A percentile compares a stretch with the other conserved stretches of the same genome.
Evolutionary conservation across 192 early-diverging fungal genomes (phyloP).

Genomic region (Umbelopsis sp.): DNA sequence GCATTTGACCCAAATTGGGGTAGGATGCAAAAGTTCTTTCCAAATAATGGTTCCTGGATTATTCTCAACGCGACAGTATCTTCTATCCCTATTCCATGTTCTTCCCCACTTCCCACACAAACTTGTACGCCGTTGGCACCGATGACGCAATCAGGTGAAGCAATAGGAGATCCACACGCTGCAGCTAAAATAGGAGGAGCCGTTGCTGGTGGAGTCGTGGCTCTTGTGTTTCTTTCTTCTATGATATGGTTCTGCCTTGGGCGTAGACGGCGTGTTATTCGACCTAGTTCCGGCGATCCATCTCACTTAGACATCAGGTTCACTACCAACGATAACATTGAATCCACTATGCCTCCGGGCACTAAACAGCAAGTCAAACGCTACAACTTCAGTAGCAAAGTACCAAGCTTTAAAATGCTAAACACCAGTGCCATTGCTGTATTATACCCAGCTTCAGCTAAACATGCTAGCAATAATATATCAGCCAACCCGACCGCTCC

Average conservation of each 20-base stretch:
- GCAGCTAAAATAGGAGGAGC: conserved; percentile 14
- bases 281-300: not conserved
- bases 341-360: not conserved
- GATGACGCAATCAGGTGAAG: conserved; percentile 14
- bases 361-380: not conserved
- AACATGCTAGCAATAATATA: not conserved
- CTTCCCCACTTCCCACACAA: not conserved
- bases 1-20: conserved; percentile 13
- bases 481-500: not conserved
- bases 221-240: not conserved
- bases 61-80: not conserved
- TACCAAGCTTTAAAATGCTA: conserved; percentile 2
- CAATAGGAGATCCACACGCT: not conserved
- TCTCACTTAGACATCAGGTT: not conserved
- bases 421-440: conserved; percentile 6
- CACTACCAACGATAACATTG: not conserved
- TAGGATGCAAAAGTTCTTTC: conserved; percentile 1
- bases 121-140: not conserved
- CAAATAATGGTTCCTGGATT: not conserved
- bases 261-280: conserved; percentile 8
- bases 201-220: not conserved
- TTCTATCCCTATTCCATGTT: not conserved
- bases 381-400: not conserved
- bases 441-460: not conserved
- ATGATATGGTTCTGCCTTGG: not conserved